A percentile compares a stretch with the other conserved stretches of the same genome.
These are phyloP conservation scores for Lipomyces chichibuensis DNA, from an alignment of 805 yeast species.

Conservation along the genomic window DNA sequence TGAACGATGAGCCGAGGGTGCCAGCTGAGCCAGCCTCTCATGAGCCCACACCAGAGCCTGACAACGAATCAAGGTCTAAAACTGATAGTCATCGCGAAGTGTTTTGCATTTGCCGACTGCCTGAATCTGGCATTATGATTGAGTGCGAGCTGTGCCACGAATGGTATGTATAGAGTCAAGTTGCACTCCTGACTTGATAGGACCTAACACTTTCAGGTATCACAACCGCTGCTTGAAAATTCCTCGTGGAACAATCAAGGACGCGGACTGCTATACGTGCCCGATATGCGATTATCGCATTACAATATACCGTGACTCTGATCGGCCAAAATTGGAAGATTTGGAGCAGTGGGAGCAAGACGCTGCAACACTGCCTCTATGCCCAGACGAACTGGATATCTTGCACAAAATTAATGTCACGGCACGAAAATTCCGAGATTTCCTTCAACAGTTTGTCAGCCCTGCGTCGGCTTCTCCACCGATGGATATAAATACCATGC, in stretches of 20 bases:
- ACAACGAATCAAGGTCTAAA: conserved; percentile 36
- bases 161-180: conserved; percentile 58
- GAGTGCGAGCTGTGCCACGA: conserved; percentile 88
- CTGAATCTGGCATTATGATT: conserved; percentile 86
- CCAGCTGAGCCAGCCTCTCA: conserved; percentile 38
- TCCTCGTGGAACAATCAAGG: conserved; percentile 38
- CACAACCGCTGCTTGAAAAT: conserved; percentile 78
- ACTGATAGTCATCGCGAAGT: conserved; percentile 20
- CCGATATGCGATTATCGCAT: conserved; percentile 53
- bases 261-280: conserved; percentile 54
- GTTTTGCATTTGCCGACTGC: conserved; percentile 50
- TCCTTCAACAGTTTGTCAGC: conserved; percentile 23
- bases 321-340: conserved; percentile 46
- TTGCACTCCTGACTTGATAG: not conserved
- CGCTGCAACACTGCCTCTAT: conserved; percentile 42
- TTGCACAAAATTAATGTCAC: not conserved
- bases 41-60: conserved; percentile 63
- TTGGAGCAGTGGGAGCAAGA: conserved; percentile 41
- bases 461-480: not conserved
- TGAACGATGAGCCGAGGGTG: conserved; percentile 36
- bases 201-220: conserved; percentile 27
- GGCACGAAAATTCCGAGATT: not conserved
- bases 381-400: conserved; percentile 45
- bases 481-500: conserved; percentile 40
- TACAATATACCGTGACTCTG: conserved; percentile 43